Base-by-base conservation (phyloP, 768 basidiomycete species). In the Kwoniella pini region DNA sequence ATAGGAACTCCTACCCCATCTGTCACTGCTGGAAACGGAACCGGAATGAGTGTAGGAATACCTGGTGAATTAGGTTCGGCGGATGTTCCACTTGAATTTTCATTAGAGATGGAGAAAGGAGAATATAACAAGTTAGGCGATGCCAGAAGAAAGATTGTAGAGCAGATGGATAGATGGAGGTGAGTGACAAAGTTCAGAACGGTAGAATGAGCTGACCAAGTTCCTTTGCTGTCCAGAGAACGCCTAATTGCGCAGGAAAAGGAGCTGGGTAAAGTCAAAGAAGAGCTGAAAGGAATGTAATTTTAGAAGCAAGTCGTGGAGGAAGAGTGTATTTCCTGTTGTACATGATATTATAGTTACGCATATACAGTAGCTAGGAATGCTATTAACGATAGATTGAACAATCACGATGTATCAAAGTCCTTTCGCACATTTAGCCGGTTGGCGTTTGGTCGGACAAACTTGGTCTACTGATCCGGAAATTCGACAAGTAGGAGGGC, bases 71-170 rank as follows among this genome's bases (percentile, higher is more conserved):
- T 62, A 10, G 80, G 70, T 80, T 83, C 45, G 83, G 88, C 28
- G 80, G 80, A 79, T 54, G 80, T 80, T 4, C 79, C 87, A 26
- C 89, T 93, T 1, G 95, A 98, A 80, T 97, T 97, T 69, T 87
- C 85, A 24, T 76, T 80, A 36, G 83, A 83, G 53, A 92, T 97
- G 89, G 92, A 93, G 78, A 87, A 84, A 70, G 91, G 90, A 38
- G 96, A 98, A 75, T 83, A 82, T 5, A 88, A 89, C 36, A 80
- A 88, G 57, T 74, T 98, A 54, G 90, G 93, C 52, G 85, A 85
- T 31, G 93, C 90, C 4, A 81, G 86, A 49, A 87, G 86, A 70
- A 79, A 82, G 21, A 81, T 96, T 38, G 72, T 88, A 38, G 84
- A 83, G 19, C 88, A 95, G 82, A 88, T 89, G 70, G 88, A 91